Base-by-base conservation (phyloP, 108 stramenopile genomes). In the Pseudonitzschia pungens region DNA sequence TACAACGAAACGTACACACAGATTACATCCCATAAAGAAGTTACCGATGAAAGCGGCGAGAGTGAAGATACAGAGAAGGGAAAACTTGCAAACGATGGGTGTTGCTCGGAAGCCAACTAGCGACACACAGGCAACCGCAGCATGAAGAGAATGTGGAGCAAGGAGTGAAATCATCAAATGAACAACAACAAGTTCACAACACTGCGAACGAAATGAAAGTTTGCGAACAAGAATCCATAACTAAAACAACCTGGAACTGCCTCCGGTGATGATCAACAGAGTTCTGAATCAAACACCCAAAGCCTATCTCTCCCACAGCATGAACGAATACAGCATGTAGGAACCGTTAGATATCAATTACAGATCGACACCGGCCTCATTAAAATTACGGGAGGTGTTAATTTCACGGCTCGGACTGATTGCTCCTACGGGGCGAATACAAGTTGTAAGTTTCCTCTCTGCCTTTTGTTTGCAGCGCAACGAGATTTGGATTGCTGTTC, bases 391-490 rank as follows among this genome's bases (percentile, higher is more conserved):
- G 64, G 70, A 69, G 6, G 70, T 72, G 3, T 62, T 83, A 9
- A 6, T 78, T 22, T 48, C 64, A 15, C 26, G 81, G 42, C 69
- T 83, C 43, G 22, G 57, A 20, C 31, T 65, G 2, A 29, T 63
- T 24, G n/a, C 22, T 44, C 62, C 51, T 5, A 42, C 63, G 7
- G 81, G 81, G 26, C 69, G 77, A 68, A 69, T 83, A 77, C 70
- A 69, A 68, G 69, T 75, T 58, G 81, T 83, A 75, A 68, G 81
- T 79, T 0, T 12, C 24, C 54, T 55, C 15, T 57, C 15, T 33
- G 7, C 40, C 3, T 10, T 29, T 70, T 55, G 32, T 57, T 8
- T 56, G 15, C n/a, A n/a, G 45, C 10, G 14, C 2, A 14, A 48
- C 14, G 5, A 29, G 20, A 0, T 45, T 55, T 68, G 44, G 27